Conservation (phyloP, 306 rosid genomes). For the Corylus americana region DNA sequence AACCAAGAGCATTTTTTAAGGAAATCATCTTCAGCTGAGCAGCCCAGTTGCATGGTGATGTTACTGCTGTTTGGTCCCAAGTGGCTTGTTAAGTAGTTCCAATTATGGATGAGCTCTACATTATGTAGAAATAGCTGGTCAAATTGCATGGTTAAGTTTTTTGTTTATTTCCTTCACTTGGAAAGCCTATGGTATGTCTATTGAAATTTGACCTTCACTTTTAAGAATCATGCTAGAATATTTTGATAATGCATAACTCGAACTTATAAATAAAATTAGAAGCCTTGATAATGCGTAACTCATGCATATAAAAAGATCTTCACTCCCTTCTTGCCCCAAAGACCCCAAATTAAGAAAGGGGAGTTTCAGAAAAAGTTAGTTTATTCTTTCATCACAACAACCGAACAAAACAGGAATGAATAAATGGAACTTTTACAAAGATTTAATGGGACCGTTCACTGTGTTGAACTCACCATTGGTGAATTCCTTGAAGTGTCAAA, state of each 20-base stretch:
- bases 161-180: not conserved
- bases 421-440: not conserved
- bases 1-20: not conserved
- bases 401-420: not conserved
- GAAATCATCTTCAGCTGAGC: not conserved
- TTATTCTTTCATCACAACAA: not conserved
- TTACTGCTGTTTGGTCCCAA: not conserved
- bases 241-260: not conserved
- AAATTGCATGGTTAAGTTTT: not conserved
- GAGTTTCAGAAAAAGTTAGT: too few relatives aligned
- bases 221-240: not conserved
- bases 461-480: not conserved
- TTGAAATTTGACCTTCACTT: not conserved
- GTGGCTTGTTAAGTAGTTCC: not conserved
- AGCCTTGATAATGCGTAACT: not conserved
- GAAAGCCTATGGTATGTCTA: not conserved
- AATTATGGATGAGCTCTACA: slow-evolving; percentile 1
- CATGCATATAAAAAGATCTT: not conserved
- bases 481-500: not conserved
- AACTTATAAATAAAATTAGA: not conserved
- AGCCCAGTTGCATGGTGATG: not conserved
- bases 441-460: not conserved
- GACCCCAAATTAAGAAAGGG: not conserved
- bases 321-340: not conserved
- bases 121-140: slow-evolving; percentile 11